phyloP scores from a whole-genome alignment of 495 filamentous ascomycete species.

The Hyaloscypha hepaticicola region DNA sequence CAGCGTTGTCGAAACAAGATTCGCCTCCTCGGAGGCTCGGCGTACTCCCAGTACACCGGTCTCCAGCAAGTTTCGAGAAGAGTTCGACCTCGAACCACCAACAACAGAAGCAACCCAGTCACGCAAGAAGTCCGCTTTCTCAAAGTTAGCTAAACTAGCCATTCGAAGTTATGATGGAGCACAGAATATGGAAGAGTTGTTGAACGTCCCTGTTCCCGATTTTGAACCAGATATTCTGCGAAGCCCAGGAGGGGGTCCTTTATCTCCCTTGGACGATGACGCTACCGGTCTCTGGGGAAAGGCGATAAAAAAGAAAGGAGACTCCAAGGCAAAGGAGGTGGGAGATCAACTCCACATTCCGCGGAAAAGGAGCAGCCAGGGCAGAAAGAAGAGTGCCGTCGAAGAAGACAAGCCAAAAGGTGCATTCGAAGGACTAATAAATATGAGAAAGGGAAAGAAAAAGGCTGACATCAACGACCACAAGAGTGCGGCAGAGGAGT shows the following conservation, averaged over 20 bases:
- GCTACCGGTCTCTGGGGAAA: slow-evolving; percentile 17
- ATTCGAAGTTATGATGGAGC: slow-evolving; percentile 26
- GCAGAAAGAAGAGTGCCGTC: slow-evolving; percentile 14
- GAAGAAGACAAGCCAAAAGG: slow-evolving; percentile 6
- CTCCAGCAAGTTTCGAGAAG: slow-evolving; percentile 30
- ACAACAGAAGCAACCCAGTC: not conserved
- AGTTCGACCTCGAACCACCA: slow-evolving; percentile 19
- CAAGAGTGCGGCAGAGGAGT: slow-evolving; percentile 17
- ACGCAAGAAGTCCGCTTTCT: slow-evolving; percentile 20
- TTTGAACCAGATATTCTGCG: slow-evolving; percentile 6
- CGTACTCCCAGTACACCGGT: slow-evolving; percentile 24
- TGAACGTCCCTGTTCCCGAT: slow-evolving; percentile 18
- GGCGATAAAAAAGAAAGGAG: slow-evolving; percentile 12
- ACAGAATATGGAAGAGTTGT: slow-evolving; percentile 14
- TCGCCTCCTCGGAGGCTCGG: slow-evolving; percentile 13
- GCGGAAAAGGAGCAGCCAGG: not conserved
- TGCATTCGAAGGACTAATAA: not conserved
- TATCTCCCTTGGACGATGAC: slow-evolving; percentile 7
- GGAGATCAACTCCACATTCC: slow-evolving; percentile 2
- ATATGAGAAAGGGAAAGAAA: slow-evolving; percentile 4
- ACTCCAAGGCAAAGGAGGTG: slow-evolving; percentile 7
- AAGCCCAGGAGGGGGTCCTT: not conserved
- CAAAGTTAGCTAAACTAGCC: slow-evolving; percentile 22
- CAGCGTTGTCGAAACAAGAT: slow-evolving; percentile 16
- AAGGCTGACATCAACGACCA: not conserved